Conservation (phyloP, 768 basidiomycete genomes). For the Tulasnella sp. region DNA sequence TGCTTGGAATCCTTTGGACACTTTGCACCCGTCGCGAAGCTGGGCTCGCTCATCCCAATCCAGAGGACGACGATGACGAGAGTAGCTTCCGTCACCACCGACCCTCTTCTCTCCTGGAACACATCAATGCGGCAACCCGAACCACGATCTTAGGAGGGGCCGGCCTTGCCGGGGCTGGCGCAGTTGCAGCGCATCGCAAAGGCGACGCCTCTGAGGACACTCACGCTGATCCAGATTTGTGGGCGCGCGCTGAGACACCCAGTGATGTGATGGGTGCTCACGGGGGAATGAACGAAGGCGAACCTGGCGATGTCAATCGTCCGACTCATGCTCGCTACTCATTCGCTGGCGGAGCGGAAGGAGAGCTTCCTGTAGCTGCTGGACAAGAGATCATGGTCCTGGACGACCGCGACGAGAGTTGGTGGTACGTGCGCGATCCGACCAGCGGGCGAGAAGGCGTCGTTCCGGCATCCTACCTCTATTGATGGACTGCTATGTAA, state of each 20-base stretch:
- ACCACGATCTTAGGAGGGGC: slow-evolving; percentile 60
- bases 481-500: slow-evolving; percentile 33
- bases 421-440: slow-evolving; percentile 88
- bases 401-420: slow-evolving; percentile 75
- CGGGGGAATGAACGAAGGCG: slow-evolving; percentile 35
- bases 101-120: slow-evolving; percentile 78
- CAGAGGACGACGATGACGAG: slow-evolving; percentile 50
- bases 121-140: slow-evolving; percentile 83
- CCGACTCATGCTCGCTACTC: slow-evolving; percentile 74
- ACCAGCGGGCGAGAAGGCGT: slow-evolving; percentile 76
- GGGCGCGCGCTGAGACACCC: slow-evolving; percentile 69
- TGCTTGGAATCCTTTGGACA: slow-evolving; percentile 82
- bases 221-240: slow-evolving; percentile 59
- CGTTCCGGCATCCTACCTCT: slow-evolving; percentile 84
- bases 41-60: slow-evolving; percentile 44
- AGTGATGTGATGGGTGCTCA: slow-evolving; percentile 46
- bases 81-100: slow-evolving; percentile 59
- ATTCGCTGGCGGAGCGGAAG: slow-evolving; percentile 67
- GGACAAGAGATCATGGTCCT: slow-evolving; percentile 66
- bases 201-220: slow-evolving; percentile 28
- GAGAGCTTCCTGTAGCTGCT: slow-evolving; percentile 57
- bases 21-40: slow-evolving; percentile 76
- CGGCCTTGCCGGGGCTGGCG: slow-evolving; percentile 23
- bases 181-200: slow-evolving; percentile 15
- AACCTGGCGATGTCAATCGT: slow-evolving; percentile 40